These are phyloP conservation scores for Microbotryum intermedium DNA, from an alignment of 1,284 basidiomycete species.

Conservation along the genomic window DNA sequence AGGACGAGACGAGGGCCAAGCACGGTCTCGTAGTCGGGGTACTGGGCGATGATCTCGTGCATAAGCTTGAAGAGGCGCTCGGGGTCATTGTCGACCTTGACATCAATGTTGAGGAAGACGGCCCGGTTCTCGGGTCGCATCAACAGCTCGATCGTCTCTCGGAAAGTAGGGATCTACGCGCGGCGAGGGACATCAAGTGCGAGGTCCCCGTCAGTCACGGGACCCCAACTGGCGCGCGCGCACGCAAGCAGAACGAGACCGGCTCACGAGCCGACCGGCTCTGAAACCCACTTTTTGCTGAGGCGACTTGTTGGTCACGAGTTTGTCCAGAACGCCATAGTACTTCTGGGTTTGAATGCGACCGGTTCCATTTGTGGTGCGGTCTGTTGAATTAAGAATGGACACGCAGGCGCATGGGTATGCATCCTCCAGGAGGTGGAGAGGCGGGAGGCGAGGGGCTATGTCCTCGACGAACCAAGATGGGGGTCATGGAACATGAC, in stretches of 20 bases:
- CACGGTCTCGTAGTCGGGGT: slow-evolving; percentile 64
- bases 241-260: not conserved
- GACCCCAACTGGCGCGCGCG: not conserved
- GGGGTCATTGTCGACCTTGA: slow-evolving; percentile 85
- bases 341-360: slow-evolving; percentile 46
- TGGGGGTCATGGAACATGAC: slow-evolving; percentile 52
- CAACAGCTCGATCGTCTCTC: slow-evolving; percentile 67
- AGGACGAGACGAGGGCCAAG: slow-evolving; percentile 63
- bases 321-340: slow-evolving; percentile 65
- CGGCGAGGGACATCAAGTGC: not conserved
- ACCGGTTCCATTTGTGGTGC: slow-evolving; percentile 51
- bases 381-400: slow-evolving; percentile 36
- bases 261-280: not conserved
- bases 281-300: slow-evolving; percentile 36
- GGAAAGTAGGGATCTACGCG: slow-evolving; percentile 80
- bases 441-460: not conserved
- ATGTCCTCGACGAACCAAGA: slow-evolving; percentile 9
- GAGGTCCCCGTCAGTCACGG: not conserved
- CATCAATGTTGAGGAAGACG: slow-evolving; percentile 64
- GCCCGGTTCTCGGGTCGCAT: slow-evolving; percentile 71
- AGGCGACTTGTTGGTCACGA: slow-evolving; percentile 72
- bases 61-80: slow-evolving; percentile 77
- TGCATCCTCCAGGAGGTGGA: not conserved
- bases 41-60: slow-evolving; percentile 59
- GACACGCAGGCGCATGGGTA: not conserved